A percentile compares a stretch with the other conserved stretches of the same genome.
Evolutionary conservation across 2,329 filamentous ascomycete species (phyloP).

Genomic region (Salinomyces thailandicus): DNA sequence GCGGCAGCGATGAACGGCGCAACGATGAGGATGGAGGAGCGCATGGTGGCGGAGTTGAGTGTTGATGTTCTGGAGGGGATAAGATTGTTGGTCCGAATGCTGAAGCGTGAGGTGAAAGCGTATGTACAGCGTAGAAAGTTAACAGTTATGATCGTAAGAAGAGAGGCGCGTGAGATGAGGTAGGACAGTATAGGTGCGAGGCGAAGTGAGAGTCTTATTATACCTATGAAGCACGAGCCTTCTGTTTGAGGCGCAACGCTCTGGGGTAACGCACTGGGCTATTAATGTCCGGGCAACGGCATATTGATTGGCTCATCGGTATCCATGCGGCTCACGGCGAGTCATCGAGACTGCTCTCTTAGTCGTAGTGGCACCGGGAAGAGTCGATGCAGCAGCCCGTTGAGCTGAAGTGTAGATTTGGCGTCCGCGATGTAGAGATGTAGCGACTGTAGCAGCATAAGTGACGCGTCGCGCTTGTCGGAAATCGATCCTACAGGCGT

Average conservation of each 20-base stretch:
- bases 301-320: neutral
- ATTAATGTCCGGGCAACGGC: neutral
- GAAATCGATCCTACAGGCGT: too few relatives aligned
- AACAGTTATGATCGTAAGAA: too few relatives aligned
- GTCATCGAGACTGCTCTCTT: neutral
- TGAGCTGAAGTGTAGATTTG: neutral
- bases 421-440: neutral
- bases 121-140: conserved; percentile 1
- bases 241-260: neutral
- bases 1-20: conserved; percentile 35
- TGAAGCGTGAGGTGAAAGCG: too few relatives aligned
- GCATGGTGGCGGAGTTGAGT: conserved; percentile 31
- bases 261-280: neutral
- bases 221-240: neutral
- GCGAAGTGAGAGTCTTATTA: too few relatives aligned
- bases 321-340: neutral
- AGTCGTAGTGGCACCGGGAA: neutral
- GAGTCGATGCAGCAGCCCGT: neutral
- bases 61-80: neutral
- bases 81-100: too few relatives aligned
- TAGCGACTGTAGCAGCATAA: neutral
- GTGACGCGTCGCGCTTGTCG: neutral
- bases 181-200: too few relatives aligned
- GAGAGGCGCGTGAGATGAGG: too few relatives aligned
- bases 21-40: conserved; percentile 33